Conservation (phyloP, 805 yeast species). For the Yarrowia sp. region DNA sequence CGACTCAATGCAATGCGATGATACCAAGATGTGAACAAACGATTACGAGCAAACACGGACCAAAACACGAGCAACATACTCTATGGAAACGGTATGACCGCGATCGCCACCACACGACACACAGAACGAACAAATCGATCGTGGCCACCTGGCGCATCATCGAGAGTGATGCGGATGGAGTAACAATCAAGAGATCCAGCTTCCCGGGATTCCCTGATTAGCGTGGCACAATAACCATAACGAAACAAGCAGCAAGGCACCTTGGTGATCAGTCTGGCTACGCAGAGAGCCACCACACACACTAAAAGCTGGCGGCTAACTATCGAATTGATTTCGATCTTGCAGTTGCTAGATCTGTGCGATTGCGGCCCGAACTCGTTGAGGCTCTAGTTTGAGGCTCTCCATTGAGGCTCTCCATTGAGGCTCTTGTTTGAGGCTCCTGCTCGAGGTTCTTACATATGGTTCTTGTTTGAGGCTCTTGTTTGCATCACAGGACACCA, state of each 20-base stretch:
- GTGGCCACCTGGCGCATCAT: neutral
- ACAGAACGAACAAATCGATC: neutral
- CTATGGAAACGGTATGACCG: neutral
- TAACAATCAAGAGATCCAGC: neutral
- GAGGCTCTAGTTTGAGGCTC: too few species aligned
- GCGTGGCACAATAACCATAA: neutral
- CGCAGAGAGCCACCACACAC: neutral
- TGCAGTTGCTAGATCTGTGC: neutral
- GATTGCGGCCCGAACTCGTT: too few species aligned
- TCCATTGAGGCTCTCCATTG: too few species aligned
- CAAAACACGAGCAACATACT: neutral
- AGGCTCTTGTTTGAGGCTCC: too few species aligned
- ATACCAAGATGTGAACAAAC: neutral
- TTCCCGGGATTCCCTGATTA: too few species aligned
- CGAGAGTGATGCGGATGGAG: neutral
- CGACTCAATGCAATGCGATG: neutral
- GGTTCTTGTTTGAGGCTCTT: too few species aligned
- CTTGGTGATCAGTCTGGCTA: neutral
- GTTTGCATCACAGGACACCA: too few species aligned
- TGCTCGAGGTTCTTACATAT: too few species aligned
- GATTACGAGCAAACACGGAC: neutral
- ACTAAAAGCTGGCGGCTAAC: neutral
- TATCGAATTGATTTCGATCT: neutral
- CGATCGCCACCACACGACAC: neutral
- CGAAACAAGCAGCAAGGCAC: neutral